Percentiles rank a stretch among this genome's conserved stretches.
These are phyloP conservation scores for Acmispon strigosus DNA, from an alignment of 306 rosid genomes.

Conservation along the genomic window DNA sequence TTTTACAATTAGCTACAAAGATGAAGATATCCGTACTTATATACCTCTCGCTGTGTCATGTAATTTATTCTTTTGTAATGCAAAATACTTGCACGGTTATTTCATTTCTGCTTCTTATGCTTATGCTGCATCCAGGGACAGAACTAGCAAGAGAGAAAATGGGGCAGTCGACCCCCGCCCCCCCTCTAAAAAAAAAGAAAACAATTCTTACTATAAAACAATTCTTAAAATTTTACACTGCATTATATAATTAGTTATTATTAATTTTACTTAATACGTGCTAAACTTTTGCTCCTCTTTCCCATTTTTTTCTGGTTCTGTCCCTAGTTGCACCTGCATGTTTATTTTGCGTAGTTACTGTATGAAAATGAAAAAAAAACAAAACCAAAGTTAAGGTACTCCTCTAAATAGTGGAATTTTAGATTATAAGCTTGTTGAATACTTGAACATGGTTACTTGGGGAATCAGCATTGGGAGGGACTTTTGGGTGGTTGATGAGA, in stretches of 20 bases:
- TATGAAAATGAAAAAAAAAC: background rate
- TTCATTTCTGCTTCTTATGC: background rate
- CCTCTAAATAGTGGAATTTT: background rate
- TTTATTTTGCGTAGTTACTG: background rate
- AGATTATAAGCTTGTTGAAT: background rate
- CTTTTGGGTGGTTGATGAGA: background rate
- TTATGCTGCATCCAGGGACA: too few relatives aligned
- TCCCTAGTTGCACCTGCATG: background rate
- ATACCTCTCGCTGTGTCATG: background rate
- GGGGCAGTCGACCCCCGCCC: too few relatives aligned
- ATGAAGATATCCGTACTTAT: background rate
- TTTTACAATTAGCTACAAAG: slow-evolving; percentile 3
- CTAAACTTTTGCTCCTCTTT: too few relatives aligned
- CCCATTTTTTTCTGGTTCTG: too few relatives aligned
- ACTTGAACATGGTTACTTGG: background rate
- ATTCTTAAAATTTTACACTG: too few relatives aligned
- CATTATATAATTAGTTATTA: too few relatives aligned
- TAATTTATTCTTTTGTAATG: background rate
- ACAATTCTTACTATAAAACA: too few relatives aligned
- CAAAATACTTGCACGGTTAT: background rate
- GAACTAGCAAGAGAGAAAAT: too few relatives aligned
- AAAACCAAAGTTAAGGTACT: too few relatives aligned
- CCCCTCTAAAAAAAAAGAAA: too few relatives aligned
- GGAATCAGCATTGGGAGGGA: background rate
- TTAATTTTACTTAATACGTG: too few relatives aligned